These are phyloP conservation scores for Microcera coccophila DNA, from an alignment of 2,329 filamentous ascomycete species.

Conservation along the genomic window DNA sequence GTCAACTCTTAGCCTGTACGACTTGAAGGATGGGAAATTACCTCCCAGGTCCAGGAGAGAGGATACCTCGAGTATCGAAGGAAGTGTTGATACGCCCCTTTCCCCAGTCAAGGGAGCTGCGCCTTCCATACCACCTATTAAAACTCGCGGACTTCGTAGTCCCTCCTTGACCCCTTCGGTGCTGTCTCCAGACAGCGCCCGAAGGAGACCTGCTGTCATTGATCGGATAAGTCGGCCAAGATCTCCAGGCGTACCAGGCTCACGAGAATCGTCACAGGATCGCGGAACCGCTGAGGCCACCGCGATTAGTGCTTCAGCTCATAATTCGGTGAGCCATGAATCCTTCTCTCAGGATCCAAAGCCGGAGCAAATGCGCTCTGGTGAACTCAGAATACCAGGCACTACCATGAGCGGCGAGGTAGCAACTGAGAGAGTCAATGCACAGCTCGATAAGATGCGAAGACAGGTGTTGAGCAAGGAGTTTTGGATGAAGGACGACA, in stretches of 20 bases:
- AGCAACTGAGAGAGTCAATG: conserved; percentile 56
- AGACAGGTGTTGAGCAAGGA: conserved; percentile 89
- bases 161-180: conserved; percentile 35
- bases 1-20: conserved; percentile 37
- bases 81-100: conserved; percentile 40
- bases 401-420: conserved; percentile 53
- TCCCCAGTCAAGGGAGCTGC: conserved; percentile 40
- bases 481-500: conserved; percentile 99
- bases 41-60: conserved; percentile 38
- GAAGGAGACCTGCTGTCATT: conserved; percentile 49
- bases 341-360: conserved; percentile 49
- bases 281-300: conserved; percentile 54
- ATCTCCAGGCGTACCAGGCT: conserved; percentile 41
- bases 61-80: conserved; percentile 44
- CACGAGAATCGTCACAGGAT: conserved; percentile 58
- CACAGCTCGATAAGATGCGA: conserved; percentile 66
- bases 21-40: conserved; percentile 35
- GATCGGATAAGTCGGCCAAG: conserved; percentile 51
- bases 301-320: conserved; percentile 55
- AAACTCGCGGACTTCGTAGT: conserved; percentile 34
- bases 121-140: conserved; percentile 32
- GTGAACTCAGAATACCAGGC: conserved; percentile 51
- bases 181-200: conserved; percentile 36
- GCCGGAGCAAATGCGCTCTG: conserved; percentile 43
- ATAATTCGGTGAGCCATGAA: conserved; percentile 55